These are phyloP conservation scores for Bisporella sp. DNA, from an alignment of 2,329 filamentous ascomycete species.

Conservation along the genomic window DNA sequence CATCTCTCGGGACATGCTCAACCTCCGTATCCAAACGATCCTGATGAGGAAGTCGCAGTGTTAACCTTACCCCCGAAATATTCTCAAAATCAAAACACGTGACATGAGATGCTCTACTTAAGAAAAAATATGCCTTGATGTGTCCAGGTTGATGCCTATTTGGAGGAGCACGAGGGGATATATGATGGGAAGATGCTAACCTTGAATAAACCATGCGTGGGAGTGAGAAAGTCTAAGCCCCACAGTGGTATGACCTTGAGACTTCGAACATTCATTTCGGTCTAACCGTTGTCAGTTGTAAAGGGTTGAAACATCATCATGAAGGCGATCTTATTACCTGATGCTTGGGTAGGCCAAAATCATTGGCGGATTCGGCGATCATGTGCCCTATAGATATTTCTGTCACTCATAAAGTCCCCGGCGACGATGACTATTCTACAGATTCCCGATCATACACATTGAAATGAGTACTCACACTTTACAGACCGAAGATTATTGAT, in stretches of 20 bases:
- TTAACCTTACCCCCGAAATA: too few species aligned
- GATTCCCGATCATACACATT: too few species aligned
- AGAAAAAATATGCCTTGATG: too few species aligned
- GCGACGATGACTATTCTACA: too few species aligned
- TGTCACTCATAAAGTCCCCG: too few species aligned
- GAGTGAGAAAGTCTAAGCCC: slow-evolving; percentile 42
- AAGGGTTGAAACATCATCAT: too few species aligned
- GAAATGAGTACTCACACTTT: slow-evolving; percentile 22
- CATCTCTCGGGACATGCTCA: slow-evolving; percentile 34
- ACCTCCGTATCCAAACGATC: slow-evolving; percentile 43
- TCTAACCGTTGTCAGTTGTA: slow-evolving; percentile 12
- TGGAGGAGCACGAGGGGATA: too few species aligned
- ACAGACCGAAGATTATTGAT: slow-evolving; percentile 41
- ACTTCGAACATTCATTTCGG: slow-evolving; percentile 42
- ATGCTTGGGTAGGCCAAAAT: slow-evolving; percentile 41
- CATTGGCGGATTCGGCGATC: slow-evolving; percentile 43
- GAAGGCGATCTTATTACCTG: slow-evolving; percentile 19
- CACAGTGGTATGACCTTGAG: slow-evolving; percentile 42
- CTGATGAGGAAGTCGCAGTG: slow-evolving; percentile 10
- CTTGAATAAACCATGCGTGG: slow-evolving; percentile 39
- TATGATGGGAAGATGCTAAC: too few species aligned
- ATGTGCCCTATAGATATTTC: slow-evolving; percentile 31
- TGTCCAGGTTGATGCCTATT: too few species aligned
- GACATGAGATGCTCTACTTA: too few species aligned
- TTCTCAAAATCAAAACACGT: too few species aligned